Evolutionary conservation across 768 basidiomycete genomes (phyloP).

Genomic region (Termitomyces sp.): DNA sequence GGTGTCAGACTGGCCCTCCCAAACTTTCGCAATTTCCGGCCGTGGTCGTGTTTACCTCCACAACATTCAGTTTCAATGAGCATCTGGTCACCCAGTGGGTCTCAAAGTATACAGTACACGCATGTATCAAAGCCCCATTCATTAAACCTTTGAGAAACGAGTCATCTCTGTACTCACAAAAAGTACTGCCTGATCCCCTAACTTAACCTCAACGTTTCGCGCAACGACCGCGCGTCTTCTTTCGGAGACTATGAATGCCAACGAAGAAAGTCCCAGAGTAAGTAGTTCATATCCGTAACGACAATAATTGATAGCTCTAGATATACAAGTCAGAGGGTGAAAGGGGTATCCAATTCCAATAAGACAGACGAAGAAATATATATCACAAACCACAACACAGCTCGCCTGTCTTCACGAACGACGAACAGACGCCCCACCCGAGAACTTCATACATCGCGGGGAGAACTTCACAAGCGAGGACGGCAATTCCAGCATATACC

Average conservation of each 20-base stretch:
- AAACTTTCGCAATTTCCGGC: too few relatives aligned
- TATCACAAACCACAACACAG: not conserved
- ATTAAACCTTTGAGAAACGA: too few relatives aligned
- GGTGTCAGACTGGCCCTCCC: too few relatives aligned
- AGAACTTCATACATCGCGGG: constrained; percentile 67
- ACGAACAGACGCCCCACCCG: constrained; percentile 60
- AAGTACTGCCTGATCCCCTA: not conserved
- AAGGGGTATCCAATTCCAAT: not conserved
- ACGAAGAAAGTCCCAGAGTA: not conserved
- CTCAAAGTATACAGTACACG: too few relatives aligned
- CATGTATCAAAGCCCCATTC: too few relatives aligned
- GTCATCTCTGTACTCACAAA: too few relatives aligned
- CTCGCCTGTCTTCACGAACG: constrained; percentile 5
- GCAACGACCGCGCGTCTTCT: not conserved
- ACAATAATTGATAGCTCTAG: not conserved
- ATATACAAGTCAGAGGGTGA: not conserved
- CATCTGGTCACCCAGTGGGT: too few relatives aligned
- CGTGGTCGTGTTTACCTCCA: too few relatives aligned
- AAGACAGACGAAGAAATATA: not conserved
- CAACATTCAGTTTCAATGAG: too few relatives aligned
- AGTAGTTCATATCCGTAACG: not conserved
- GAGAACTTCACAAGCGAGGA: constrained; percentile 56
- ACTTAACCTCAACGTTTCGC: not conserved
- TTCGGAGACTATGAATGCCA: too few relatives aligned
- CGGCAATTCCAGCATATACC: constrained; percentile 84